phyloP scores from a whole-genome alignment of 2,329 filamentous ascomycete genomes.

The Tolypocladium cylindrosporum region DNA sequence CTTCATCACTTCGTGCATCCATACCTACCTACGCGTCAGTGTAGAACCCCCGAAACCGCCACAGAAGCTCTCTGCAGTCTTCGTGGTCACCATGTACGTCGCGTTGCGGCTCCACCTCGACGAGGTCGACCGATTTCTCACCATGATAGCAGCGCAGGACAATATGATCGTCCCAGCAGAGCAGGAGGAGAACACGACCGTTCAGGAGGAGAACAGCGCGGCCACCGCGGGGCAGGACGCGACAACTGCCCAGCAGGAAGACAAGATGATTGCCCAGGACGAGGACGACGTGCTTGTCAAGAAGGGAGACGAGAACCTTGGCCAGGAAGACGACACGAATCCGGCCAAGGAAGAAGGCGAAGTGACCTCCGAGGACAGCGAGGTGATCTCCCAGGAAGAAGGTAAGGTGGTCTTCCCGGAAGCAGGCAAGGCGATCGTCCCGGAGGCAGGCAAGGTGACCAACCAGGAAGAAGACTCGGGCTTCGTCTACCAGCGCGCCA shows the following conservation, averaged over 20 bases:
- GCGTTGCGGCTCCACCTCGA: not conserved
- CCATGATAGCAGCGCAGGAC: not conserved
- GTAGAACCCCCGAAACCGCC: not conserved
- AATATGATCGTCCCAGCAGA: not conserved
- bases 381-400: not conserved
- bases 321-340: no score
- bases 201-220: not conserved
- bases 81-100: not conserved
- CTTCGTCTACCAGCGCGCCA: conserved; percentile 9
- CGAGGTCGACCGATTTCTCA: not conserved
- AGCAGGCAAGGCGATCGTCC: not conserved
- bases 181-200: not conserved
- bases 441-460: not conserved
- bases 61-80: not conserved
- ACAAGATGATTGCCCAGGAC: not conserved
- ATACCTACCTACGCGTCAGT: not conserved
- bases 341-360: not conserved
- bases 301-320: no score
- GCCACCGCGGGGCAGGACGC: no score
- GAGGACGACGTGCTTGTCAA: no score
- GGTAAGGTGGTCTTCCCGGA: not conserved
- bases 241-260: not conserved
- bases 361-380: no score
- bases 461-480: not conserved
- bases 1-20: not conserved